Percentiles rank a stretch among this genome's conserved stretches.
Evolutionary conservation across 2,329 filamentous ascomycete genomes (phyloP).

Genomic region (Lachnellula arida): DNA sequence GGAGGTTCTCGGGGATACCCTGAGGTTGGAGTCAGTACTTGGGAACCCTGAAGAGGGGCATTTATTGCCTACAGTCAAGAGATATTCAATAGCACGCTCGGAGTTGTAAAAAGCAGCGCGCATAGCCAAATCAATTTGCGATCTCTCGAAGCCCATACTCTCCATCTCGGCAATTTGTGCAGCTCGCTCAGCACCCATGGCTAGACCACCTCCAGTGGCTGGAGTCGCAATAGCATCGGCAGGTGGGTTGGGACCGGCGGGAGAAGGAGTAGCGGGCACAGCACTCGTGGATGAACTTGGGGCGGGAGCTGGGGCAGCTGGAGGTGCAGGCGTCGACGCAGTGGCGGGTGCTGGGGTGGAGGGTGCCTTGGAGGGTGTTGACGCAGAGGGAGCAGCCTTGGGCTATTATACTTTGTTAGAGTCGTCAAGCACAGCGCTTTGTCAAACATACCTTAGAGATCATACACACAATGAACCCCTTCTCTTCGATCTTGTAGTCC

Average conservation of each 20-base stretch:
- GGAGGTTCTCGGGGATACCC: constrained; percentile 86
- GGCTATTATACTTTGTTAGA: constrained; percentile 47
- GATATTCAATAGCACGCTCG: constrained; percentile 93
- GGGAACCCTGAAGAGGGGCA: not conserved
- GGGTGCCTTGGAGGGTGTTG: constrained; percentile 48
- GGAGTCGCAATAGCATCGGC: constrained; percentile 42
- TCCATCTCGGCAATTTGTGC: constrained; percentile 90
- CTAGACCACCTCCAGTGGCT: constrained; percentile 65
- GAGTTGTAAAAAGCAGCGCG: constrained; percentile 96
- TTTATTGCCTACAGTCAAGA: constrained; percentile 65
- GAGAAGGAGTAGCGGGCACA: constrained; percentile 45
- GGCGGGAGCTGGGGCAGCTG: constrained; percentile 58
- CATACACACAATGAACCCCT: constrained; percentile 99
- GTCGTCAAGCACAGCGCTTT: not conserved
- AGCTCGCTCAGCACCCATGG: constrained; percentile 77
- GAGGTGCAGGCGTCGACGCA: constrained; percentile 51
- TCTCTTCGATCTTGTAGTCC: constrained; percentile 98
- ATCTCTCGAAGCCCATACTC: constrained; percentile 89
- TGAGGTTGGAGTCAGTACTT: constrained; percentile 34
- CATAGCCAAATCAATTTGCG: constrained; percentile 89
- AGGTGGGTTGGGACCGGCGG: constrained; percentile 44
- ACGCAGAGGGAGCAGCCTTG: constrained; percentile 55
- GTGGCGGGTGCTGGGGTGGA: constrained; percentile 59
- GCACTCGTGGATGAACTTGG: constrained; percentile 45
- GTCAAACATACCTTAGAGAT: constrained; percentile 73